phyloP scores from a whole-genome alignment of 805 yeast genomes.

The Lipomyces kockii region DNA sequence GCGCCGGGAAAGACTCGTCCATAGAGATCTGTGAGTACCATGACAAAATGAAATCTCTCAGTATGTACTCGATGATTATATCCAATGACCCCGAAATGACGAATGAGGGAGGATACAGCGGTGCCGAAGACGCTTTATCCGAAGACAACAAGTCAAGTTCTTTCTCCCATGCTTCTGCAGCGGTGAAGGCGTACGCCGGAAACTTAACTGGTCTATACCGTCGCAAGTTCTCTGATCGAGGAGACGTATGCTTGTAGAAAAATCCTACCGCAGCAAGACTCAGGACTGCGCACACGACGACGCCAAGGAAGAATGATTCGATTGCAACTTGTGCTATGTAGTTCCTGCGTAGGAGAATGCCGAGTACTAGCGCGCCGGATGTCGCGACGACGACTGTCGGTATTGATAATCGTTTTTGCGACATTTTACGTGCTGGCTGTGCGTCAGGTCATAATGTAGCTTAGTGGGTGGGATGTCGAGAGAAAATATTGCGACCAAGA shows the following conservation, averaged over 20 bases:
- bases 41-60: conserved; percentile 58
- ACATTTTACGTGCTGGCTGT: not conserved
- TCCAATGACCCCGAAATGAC: conserved; percentile 59
- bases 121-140: conserved; percentile 24
- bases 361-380: conserved; percentile 13
- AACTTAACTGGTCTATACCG: conserved; percentile 28
- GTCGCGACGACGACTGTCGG: conserved; percentile 18
- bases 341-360: conserved; percentile 21
- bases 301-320: conserved; percentile 26
- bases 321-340: conserved; percentile 31
- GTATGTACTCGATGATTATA: conserved; percentile 53
- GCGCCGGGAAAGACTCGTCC: conserved; percentile 50
- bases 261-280: conserved; percentile 34
- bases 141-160: conserved; percentile 25
- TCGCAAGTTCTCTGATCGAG: conserved; percentile 15
- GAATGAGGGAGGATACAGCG: conserved; percentile 54
- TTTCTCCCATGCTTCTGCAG: conserved; percentile 16
- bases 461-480: not conserved
- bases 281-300: conserved; percentile 20
- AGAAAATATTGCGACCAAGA: not conserved
- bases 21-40: conserved; percentile 60
- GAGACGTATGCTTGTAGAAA: conserved; percentile 32
- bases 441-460: conserved; percentile 9
- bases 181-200: conserved; percentile 34
- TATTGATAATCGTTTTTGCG: conserved; percentile 7